Evolutionary conservation across 1,284 basidiomycete species (phyloP).

Genomic region (Trametes polyzona): DNA sequence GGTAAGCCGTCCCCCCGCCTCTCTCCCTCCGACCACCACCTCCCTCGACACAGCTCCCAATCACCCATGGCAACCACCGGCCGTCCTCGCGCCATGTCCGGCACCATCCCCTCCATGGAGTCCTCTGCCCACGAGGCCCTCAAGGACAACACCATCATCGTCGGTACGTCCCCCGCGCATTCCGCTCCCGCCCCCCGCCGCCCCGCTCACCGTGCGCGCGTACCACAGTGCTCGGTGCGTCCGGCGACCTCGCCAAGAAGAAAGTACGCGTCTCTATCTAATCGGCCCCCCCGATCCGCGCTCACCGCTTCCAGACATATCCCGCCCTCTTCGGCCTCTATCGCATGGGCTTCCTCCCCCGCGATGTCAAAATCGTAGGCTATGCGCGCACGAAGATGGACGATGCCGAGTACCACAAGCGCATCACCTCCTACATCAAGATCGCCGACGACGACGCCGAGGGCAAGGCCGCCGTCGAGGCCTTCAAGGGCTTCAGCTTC

Average conservation of each 20-base stretch:
- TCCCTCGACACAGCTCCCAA: slow-evolving; percentile 7
- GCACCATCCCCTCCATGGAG: slow-evolving; percentile 89
- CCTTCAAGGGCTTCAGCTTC: slow-evolving; percentile 80
- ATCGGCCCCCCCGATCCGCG: slow-evolving; percentile 19
- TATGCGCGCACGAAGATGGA: slow-evolving; percentile 98
- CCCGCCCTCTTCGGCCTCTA: slow-evolving; percentile 92
- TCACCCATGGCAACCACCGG: slow-evolving; percentile 25
- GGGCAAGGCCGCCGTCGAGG: slow-evolving; percentile 64
- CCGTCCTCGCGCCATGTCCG: slow-evolving; percentile 60
- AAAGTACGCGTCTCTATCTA: slow-evolving; percentile 62
- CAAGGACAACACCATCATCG: slow-evolving; percentile 85
- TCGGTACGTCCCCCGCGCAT: slow-evolving; percentile 57
- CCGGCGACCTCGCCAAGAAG: slow-evolving; percentile 98
- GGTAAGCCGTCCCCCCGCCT: slow-evolving; percentile 13
- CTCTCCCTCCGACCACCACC: slow-evolving; percentile 13
- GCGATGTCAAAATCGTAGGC: slow-evolving; percentile 86
- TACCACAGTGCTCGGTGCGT: slow-evolving; percentile 87
- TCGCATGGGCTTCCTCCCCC: slow-evolving; percentile 79
- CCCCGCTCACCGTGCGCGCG: slow-evolving; percentile 25
- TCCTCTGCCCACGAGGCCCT: slow-evolving; percentile 64
- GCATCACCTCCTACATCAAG: slow-evolving; percentile 85
- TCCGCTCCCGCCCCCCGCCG: not conserved
- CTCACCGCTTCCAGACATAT: slow-evolving; percentile 62
- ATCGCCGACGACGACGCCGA: slow-evolving; percentile 65
- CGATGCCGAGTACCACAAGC: slow-evolving; percentile 82